These are phyloP conservation scores for Fraxinus baroniana DNA, from an alignment of 305 asterid genomes.

Conservation along the genomic window DNA sequence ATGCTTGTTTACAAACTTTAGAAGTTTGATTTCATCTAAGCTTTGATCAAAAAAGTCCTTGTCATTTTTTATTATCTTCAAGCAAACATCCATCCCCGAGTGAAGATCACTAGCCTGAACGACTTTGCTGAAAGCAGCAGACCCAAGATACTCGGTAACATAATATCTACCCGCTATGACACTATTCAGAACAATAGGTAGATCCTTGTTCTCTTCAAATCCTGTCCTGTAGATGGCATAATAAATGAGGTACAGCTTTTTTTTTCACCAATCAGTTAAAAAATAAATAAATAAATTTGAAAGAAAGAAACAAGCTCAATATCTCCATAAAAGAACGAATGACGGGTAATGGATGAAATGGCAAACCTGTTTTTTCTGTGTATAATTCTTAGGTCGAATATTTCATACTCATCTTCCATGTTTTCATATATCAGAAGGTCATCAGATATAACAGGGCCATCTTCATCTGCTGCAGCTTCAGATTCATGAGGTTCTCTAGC, in stretches of 20 bases:
- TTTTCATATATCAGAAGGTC: slow-evolving; percentile 52
- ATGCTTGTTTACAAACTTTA: slow-evolving; percentile 87
- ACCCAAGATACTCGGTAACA: slow-evolving; percentile 80
- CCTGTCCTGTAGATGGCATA: slow-evolving; percentile 81
- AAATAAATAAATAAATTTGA: background rate
- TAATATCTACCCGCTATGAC: slow-evolving; percentile 77
- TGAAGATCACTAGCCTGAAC: slow-evolving; percentile 85
- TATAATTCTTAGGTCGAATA: slow-evolving; percentile 69
- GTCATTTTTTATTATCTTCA: slow-evolving; percentile 93
- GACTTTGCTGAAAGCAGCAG: slow-evolving; percentile 97
- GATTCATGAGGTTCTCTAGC: slow-evolving; percentile 36
- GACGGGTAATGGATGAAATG: slow-evolving; percentile 2
- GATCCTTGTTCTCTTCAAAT: slow-evolving; percentile 87
- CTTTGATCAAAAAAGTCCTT: slow-evolving; percentile 98
- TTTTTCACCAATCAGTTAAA: slow-evolving; percentile 47
- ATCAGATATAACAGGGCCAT: slow-evolving; percentile 35
- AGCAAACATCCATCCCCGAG: slow-evolving; percentile 77
- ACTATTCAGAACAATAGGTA: slow-evolving; percentile 70
- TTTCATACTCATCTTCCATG: slow-evolving; percentile 70
- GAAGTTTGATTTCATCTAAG: slow-evolving; percentile 92
- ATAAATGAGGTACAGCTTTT: slow-evolving; percentile 41
- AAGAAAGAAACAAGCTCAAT: slow-evolving; percentile 17
- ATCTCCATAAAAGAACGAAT: slow-evolving; percentile 24
- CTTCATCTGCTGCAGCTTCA: slow-evolving; percentile 46
- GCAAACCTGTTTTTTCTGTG: slow-evolving; percentile 91